Evolutionary conservation across 495 filamentous ascomycete genomes (phyloP).

Genomic region (Emericellopsis terricola): DNA sequence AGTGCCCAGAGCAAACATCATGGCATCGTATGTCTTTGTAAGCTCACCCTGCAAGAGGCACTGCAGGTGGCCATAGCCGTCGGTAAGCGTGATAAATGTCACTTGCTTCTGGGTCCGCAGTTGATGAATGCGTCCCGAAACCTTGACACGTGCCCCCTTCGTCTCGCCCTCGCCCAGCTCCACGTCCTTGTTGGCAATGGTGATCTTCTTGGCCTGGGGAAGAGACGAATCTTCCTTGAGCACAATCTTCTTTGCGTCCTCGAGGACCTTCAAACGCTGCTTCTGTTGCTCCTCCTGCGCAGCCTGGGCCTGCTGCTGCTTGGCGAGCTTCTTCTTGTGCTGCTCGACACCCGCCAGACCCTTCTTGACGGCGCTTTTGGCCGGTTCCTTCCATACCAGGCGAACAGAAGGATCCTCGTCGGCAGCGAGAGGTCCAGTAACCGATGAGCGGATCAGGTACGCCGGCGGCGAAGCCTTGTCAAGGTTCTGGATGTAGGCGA

Average conservation of each 20-base stretch:
- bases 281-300: conserved; percentile 57
- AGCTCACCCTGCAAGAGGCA: conserved; percentile 71
- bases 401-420: conserved; percentile 33
- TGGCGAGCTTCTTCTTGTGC: conserved; percentile 61
- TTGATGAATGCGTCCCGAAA: conserved; percentile 74
- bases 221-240: conserved; percentile 67
- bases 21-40: conserved; percentile 80
- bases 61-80: conserved; percentile 83
- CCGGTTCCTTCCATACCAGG: conserved; percentile 61
- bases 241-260: conserved; percentile 76
- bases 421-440: conserved; percentile 43
- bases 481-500: conserved; percentile 56
- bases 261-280: conserved; percentile 42
- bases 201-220: conserved; percentile 59
- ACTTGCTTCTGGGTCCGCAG: conserved; percentile 71
- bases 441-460: conserved; percentile 52
- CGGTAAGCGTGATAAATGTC: conserved; percentile 71
- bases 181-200: conserved; percentile 49
- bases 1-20: conserved; percentile 77
- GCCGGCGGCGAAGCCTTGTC: conserved; percentile 31
- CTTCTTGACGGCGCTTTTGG: conserved; percentile 74
- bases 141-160: conserved; percentile 61
- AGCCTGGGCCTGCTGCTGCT: conserved; percentile 47
- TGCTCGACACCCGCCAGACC: conserved; percentile 50
- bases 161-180: conserved; percentile 43